phyloP scores from a whole-genome alignment of 2,329 filamentous ascomycete species.

The Xylariaceae sp. region DNA sequence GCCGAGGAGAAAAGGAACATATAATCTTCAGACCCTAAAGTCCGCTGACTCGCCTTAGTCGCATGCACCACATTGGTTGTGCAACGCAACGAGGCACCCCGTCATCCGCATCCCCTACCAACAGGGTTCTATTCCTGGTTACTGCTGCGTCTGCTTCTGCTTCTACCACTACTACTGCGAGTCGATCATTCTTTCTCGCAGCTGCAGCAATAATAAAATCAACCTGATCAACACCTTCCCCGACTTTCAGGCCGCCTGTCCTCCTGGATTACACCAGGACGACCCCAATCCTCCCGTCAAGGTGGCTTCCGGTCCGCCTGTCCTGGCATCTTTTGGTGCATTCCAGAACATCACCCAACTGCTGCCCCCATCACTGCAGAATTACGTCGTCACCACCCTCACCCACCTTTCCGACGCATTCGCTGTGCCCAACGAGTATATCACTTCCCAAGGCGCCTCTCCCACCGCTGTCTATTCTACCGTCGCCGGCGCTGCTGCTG shows the following conservation, averaged over 20 bases:
- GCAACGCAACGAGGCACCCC: slow-evolving; percentile 1
- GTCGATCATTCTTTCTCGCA: too few species aligned
- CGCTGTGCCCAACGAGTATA: slow-evolving; percentile 48
- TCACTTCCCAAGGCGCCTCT: slow-evolving; percentile 49
- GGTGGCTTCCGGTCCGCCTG: slow-evolving; percentile 57
- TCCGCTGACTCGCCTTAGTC: too few species aligned
- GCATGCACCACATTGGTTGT: slow-evolving; percentile 8
- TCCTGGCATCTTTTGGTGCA: slow-evolving; percentile 61
- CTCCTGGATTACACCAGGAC: slow-evolving; percentile 38
- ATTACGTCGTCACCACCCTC: slow-evolving; percentile 52
- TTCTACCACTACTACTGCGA: slow-evolving; percentile 14
- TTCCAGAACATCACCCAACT: slow-evolving; percentile 55
- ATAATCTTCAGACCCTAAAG: too few species aligned
- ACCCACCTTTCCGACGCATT: slow-evolving; percentile 46
- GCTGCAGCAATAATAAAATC: too few species aligned
- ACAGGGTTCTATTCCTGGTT: slow-evolving; percentile 15
- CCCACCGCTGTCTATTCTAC: slow-evolving; percentile 49
- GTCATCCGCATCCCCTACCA: slow-evolving; percentile 4
- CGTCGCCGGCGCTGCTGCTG: slow-evolving; percentile 43
- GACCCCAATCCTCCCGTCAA: slow-evolving; percentile 44
- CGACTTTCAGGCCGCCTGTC: slow-evolving; percentile 29
- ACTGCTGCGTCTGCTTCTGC: slow-evolving; percentile 12
- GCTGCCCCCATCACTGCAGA: slow-evolving; percentile 44
- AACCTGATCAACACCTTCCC: slow-evolving; percentile 9
- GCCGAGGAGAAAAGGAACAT: too few species aligned